Evolutionary conservation across 2,329 filamentous ascomycete species (phyloP), one percentile per base, ranked within the genome.

Genomic region (Apiospora rasikravindrae): DNA sequence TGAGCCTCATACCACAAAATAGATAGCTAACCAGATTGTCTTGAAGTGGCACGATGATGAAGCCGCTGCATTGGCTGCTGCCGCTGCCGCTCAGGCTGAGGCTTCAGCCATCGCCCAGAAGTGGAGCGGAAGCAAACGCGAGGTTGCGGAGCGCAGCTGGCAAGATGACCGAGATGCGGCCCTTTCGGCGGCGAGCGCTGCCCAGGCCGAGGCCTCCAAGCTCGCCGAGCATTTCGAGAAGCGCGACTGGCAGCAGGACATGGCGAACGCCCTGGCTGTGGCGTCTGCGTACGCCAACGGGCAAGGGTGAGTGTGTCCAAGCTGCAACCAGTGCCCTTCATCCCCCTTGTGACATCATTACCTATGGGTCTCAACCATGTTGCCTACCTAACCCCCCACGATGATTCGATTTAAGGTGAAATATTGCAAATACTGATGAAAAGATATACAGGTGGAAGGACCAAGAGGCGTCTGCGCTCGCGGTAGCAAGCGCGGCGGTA

Each of bases 31-130:
- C 37, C 14, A 13, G 37, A 22, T n/a, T 16, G 53, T 61, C 53
- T 37, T 22, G 8, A 26, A 53, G 44, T 67, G 64, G 64, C 69
- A 74, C n/a, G 53, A 66, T 19, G 76, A 73, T 71, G 70, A 68
- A 24, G 73, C 33, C 33, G 33, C 33, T 33, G n/a, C 74, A 22
- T 71, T 76, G 22, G 75, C 74, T 40, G 61, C 33, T 24, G 75
- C 75, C 45, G 73, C 72, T 29, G 44, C 72, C 14, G 74, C 73
- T 11, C 64, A 73, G 66, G 72, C 72, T 51, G 47, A 37, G 7
- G 75, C 75, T 4, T 74, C 73, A 53, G 70, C 74, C n/a, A 70
- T 75, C 69, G 74, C 74, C 13, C 33, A 57, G 10, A 44, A 73
- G 14, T 61, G 24, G 19, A 68, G 70, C 53, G 74, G 73, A 61